These are phyloP conservation scores for Cercospora sojina DNA, from an alignment of 2,329 filamentous ascomycete species.

Conservation along the genomic window DNA sequence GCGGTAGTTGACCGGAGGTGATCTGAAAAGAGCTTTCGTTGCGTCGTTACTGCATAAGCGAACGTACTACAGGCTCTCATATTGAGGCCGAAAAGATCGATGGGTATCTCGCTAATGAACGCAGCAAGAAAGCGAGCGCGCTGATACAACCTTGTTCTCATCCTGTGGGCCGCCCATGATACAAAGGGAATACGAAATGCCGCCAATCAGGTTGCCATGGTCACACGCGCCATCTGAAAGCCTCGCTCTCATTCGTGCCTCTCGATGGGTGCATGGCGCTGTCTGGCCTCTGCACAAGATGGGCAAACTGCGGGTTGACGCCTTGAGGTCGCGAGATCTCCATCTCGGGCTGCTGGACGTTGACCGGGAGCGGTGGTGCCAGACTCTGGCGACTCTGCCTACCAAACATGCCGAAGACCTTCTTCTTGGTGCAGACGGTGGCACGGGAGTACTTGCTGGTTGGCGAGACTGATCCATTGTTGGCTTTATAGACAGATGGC, in stretches of 20 bases:
- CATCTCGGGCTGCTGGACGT: slow-evolving; percentile 34
- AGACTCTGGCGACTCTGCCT: slow-evolving; percentile 41
- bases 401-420: slow-evolving; percentile 34
- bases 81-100: slow-evolving; percentile 5
- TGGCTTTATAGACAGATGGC: slow-evolving; percentile 15
- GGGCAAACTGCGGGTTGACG: slow-evolving; percentile 53
- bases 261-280: slow-evolving; percentile 55
- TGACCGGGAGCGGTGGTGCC: slow-evolving; percentile 49
- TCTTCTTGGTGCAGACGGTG: slow-evolving; percentile 40
- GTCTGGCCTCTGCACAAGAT: slow-evolving; percentile 55
- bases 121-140: slow-evolving; percentile 12
- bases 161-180: slow-evolving; percentile 4
- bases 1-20: background rate
- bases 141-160: slow-evolving; percentile 8
- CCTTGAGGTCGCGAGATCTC: slow-evolving; percentile 57
- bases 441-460: slow-evolving; percentile 40
- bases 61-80: slow-evolving; percentile 12
- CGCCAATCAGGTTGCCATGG: too few species aligned
- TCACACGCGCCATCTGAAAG: slow-evolving; percentile 35
- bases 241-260: slow-evolving; percentile 33
- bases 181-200: slow-evolving; percentile 12
- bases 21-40: slow-evolving; percentile 12
- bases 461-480: slow-evolving; percentile 32
- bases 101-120: slow-evolving; percentile 16
- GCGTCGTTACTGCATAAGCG: slow-evolving; percentile 15